phyloP scores from a whole-genome alignment of 257 asterid genomes.

The Coffea eugenioides region DNA sequence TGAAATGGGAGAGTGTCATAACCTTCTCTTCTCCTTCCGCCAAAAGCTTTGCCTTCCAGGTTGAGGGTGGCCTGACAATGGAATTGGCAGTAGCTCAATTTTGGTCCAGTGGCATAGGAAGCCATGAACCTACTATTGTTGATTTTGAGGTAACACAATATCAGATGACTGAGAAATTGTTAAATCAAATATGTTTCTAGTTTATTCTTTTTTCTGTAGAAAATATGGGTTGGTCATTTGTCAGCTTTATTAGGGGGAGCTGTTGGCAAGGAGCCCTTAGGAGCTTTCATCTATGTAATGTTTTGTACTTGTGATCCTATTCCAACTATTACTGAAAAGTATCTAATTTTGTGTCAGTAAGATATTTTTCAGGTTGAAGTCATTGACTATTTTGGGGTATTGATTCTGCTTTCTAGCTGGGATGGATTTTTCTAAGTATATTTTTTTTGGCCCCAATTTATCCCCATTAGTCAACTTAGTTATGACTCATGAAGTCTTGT shows the following conservation, averaged over 20 bases:
- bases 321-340: not conserved
- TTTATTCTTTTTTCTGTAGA: not conserved
- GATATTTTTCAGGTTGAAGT: not conserved
- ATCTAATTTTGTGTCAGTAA: not conserved
- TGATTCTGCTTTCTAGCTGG: not conserved
- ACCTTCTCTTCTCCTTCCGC: constrained; percentile 91
- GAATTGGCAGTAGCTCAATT: constrained; percentile 93
- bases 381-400: not conserved
- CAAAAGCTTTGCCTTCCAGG: constrained; percentile 77
- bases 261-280: too few species aligned
- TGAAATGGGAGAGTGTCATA: constrained; percentile 83
- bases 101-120: constrained; percentile 96
- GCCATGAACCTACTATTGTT: constrained; percentile 67
- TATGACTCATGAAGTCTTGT: not conserved
- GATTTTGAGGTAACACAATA: constrained; percentile 74
- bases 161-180: not conserved
- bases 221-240: not conserved
- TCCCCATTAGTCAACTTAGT: not conserved
- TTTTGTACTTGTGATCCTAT: not conserved
- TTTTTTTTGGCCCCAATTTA: not conserved
- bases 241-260: too few species aligned
- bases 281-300: too few species aligned
- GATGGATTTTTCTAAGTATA: not conserved
- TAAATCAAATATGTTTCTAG: not conserved
- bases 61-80: constrained; percentile 89